A percentile compares a stretch with the other conserved stretches of the same genome.
Evolutionary conservation across 768 basidiomycete species (phyloP).

Genomic region (button mushroom (Agaricus bisporus)): DNA sequence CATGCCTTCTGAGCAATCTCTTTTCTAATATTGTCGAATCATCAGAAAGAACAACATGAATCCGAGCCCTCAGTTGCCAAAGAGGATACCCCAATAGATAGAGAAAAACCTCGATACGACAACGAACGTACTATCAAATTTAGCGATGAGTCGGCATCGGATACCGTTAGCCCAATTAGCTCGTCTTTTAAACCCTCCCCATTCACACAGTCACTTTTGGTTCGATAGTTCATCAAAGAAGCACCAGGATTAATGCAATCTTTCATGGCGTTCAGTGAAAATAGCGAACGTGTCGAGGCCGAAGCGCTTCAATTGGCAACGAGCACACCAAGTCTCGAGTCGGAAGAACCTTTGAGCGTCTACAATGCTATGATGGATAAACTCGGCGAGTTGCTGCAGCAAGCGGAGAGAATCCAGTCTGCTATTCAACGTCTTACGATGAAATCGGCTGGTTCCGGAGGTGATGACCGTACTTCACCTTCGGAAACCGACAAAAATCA

Average conservation of each 20-base stretch:
- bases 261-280: slow-evolving; percentile 41
- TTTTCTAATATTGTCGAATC: background rate
- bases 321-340: slow-evolving; percentile 21
- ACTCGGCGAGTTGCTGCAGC: slow-evolving; percentile 25
- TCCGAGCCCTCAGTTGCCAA: slow-evolving; percentile 10
- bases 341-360: slow-evolving; percentile 32
- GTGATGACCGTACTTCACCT: background rate
- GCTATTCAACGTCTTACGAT: slow-evolving; percentile 20
- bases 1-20: background rate
- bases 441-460: background rate
- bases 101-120: slow-evolving; percentile 37
- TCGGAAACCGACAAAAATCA: background rate
- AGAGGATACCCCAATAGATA: slow-evolving; percentile 21
- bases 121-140: slow-evolving; percentile 38
- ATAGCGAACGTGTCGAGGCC: slow-evolving; percentile 32
- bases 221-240: slow-evolving; percentile 32
- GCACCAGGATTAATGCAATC: slow-evolving; percentile 43
- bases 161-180: slow-evolving; percentile 23
- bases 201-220: background rate
- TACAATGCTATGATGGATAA: slow-evolving; percentile 37
- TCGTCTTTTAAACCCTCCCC: background rate
- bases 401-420: slow-evolving; percentile 21
- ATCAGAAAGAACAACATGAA: slow-evolving; percentile 31
- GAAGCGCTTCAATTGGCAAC: slow-evolving; percentile 39
- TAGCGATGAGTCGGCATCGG: slow-evolving; percentile 36